Conservation (phyloP, 2,329 filamentous ascomycete species). For the Cordyceps fumosorosea region DNA sequence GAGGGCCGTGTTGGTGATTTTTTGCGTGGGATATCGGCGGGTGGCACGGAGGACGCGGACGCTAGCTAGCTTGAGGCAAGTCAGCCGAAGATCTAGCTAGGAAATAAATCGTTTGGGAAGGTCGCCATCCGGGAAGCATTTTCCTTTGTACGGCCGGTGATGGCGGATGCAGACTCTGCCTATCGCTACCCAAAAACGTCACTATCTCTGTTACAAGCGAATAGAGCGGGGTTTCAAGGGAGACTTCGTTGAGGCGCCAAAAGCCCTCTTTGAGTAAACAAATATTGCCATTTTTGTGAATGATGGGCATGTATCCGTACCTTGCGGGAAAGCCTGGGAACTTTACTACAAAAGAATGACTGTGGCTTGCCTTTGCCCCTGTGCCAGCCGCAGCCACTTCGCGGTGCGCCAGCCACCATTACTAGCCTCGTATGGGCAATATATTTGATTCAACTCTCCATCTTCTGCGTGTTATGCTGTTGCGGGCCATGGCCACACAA, state of each 20-base stretch:
- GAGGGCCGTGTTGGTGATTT: not conserved
- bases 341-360: too few species aligned
- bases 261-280: too few species aligned
- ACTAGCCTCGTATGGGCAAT: not conserved
- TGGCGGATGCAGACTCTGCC: not conserved
- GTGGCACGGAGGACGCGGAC: not conserved
- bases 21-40: not conserved
- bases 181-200: too few species aligned
- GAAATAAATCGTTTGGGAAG: not conserved
- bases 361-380: too few species aligned
- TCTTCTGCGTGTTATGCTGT: not conserved
- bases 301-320: too few species aligned
- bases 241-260: too few species aligned
- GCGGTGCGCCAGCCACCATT: not conserved
- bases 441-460: not conserved
- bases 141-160: not conserved
- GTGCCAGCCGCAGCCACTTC: not conserved
- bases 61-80: constrained; percentile 7
- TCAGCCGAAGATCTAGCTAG: not conserved
- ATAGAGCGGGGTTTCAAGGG: too few species aligned
- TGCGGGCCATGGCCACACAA: not conserved
- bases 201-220: too few species aligned
- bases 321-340: too few species aligned
- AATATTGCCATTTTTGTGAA: too few species aligned
- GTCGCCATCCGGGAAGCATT: not conserved